Evolutionary conservation across 1,284 basidiomycete genomes (phyloP).

Genomic region (Moesziomyces aphidis): DNA sequence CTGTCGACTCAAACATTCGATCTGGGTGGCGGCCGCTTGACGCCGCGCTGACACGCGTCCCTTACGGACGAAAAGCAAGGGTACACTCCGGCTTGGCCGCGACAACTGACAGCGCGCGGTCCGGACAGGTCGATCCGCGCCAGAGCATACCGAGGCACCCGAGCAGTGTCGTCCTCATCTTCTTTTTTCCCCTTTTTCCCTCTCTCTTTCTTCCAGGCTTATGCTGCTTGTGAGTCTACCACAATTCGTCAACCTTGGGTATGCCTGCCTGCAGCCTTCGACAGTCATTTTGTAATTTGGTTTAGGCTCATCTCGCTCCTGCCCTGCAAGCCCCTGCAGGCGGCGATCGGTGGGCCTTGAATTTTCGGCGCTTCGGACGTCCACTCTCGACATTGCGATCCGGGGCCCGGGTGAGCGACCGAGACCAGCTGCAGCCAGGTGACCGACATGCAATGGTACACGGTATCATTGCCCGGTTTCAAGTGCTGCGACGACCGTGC

Average conservation of each 20-base stretch:
- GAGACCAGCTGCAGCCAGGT: not conserved
- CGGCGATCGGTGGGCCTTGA: conserved; percentile 35
- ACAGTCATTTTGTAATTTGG: too few relatives aligned
- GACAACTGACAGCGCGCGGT: too few relatives aligned
- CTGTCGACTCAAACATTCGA: not conserved
- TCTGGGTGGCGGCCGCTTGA: not conserved
- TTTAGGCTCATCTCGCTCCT: too few relatives aligned
- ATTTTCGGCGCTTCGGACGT: conserved; percentile 2
- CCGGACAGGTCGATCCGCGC: too few relatives aligned
- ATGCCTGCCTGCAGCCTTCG: not conserved
- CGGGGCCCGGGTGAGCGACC: not conserved
- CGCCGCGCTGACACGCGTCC: not conserved
- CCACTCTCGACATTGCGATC: not conserved
- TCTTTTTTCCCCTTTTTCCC: not conserved
- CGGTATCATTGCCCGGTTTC: not conserved
- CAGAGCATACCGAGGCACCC: too few relatives aligned
- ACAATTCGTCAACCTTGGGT: too few relatives aligned
- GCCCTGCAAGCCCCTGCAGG: conserved; percentile 6
- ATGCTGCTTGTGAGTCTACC: too few relatives aligned
- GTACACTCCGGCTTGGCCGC: too few relatives aligned
- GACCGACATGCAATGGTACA: not conserved
- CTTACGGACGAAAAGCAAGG: too few relatives aligned
- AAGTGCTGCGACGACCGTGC: not conserved
- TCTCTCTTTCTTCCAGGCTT: too few relatives aligned
- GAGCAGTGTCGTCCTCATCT: too few relatives aligned